These are phyloP conservation scores for Corymbia citriodora DNA, from an alignment of 441 rosid genomes.

Conservation along the genomic window DNA sequence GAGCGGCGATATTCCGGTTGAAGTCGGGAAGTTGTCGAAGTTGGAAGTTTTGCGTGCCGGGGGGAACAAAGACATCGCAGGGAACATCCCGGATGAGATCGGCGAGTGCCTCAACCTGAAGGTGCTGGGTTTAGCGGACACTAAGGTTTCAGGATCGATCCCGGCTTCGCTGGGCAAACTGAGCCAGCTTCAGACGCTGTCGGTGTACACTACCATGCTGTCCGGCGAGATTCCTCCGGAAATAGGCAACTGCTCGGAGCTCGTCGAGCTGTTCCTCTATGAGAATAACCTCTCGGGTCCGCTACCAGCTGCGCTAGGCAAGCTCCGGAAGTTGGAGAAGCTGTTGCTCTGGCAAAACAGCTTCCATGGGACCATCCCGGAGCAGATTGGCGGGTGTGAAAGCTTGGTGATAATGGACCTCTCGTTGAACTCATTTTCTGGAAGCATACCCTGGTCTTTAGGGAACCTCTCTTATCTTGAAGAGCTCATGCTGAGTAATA, in stretches of 20 bases:
- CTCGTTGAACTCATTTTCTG: constrained; percentile 11
- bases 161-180: constrained; percentile 12
- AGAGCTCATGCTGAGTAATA: constrained; percentile 19
- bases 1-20: constrained; percentile 5
- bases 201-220: constrained; percentile 5
- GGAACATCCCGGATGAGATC: constrained; percentile 4
- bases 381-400: constrained; percentile 6
- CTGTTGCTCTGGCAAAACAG: constrained; percentile 14
- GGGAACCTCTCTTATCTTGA: constrained; percentile 11
- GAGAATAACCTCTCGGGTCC: constrained; percentile 6
- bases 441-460: constrained; percentile 6
- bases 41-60: constrained; percentile 7
- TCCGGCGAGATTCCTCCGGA: constrained; percentile 13
- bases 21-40: constrained; percentile 2
- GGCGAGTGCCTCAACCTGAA: constrained; percentile 6
- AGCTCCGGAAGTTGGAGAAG: constrained; percentile 6
- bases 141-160: constrained; percentile 12
- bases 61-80: constrained; percentile 14
- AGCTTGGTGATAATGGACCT: constrained; percentile 6
- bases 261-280: constrained; percentile 12
- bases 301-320: constrained; percentile 2
- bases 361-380: constrained; percentile 8
- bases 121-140: constrained; percentile 12
- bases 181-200: constrained; percentile 5
- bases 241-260: constrained; percentile 13